Conservation (phyloP, 306 rosid genomes). For the Prunus davidiana region DNA sequence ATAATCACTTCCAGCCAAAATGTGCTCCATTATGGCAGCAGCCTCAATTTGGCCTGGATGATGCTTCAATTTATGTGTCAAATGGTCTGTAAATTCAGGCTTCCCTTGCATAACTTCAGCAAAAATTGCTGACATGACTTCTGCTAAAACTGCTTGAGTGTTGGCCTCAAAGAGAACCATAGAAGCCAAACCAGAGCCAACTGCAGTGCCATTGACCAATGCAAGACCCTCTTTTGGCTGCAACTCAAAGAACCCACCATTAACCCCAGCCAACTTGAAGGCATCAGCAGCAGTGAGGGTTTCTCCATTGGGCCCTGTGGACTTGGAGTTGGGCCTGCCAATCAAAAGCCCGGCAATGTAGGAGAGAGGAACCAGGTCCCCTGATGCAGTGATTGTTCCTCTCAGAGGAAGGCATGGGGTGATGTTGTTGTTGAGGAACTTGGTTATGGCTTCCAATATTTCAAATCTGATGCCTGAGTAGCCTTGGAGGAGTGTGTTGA, state of each 20-base stretch:
- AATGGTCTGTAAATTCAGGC: constrained; percentile 80
- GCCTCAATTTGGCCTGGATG: constrained; percentile 99
- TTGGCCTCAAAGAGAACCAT: constrained; percentile 78
- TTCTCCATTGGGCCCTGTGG: constrained; percentile 64
- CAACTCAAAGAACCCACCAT: constrained; percentile 68
- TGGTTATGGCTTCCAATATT: constrained; percentile 74
- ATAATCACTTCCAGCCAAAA: constrained; percentile 74
- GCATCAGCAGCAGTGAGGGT: constrained; percentile 56
- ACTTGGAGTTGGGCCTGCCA: constrained; percentile 80
- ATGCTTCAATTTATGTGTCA: constrained; percentile 83
- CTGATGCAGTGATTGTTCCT: constrained; percentile 82
- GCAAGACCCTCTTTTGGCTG: constrained; percentile 95
- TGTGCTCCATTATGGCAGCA: constrained; percentile 95
- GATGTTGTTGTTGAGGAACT: constrained; percentile 60
- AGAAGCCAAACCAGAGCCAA: constrained; percentile 88
- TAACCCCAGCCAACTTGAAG: constrained; percentile 57
- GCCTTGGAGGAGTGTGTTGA: constrained; percentile 91
- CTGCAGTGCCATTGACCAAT: constrained; percentile 88
- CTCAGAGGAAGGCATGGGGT: constrained; percentile 85
- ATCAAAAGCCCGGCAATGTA: constrained; percentile 76
- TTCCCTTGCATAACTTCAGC: constrained; percentile 94
- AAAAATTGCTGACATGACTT: constrained; percentile 64
- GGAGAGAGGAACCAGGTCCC: constrained; percentile 82
- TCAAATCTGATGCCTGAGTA: constrained; percentile 88
- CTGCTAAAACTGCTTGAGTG: constrained; percentile 55